A percentile compares a stretch with the other conserved stretches of the same genome.
phyloP scores from a whole-genome alignment of 345 rosid species.

The Angophora floribunda region DNA sequence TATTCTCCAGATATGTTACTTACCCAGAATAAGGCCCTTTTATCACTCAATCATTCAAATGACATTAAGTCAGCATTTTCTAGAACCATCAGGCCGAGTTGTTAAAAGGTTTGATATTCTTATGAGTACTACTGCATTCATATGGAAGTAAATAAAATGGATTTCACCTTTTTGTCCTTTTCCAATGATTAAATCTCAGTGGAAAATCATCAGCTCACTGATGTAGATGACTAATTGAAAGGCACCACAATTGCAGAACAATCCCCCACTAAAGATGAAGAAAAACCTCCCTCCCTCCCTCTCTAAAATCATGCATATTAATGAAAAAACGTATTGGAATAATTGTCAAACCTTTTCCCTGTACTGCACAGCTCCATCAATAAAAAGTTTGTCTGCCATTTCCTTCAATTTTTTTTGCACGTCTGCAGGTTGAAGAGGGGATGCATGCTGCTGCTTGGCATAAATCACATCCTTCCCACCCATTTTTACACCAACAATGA shows the following conservation, averaged over 20 bases:
- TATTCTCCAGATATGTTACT: no score
- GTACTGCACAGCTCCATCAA: conserved; percentile 3
- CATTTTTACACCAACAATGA: conserved; percentile 40
- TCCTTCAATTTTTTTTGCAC: conserved; percentile 33
- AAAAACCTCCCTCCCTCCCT: background rate
- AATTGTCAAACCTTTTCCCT: conserved; percentile 8
- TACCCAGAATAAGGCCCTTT: background rate
- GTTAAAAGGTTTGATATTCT: background rate
- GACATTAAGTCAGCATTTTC: background rate
- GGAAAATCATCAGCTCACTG: background rate
- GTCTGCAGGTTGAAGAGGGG: conserved; percentile 28
- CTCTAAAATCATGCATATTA: background rate
- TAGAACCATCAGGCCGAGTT: background rate
- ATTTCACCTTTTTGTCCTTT: background rate
- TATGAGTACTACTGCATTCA: background rate
- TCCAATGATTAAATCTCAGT: background rate
- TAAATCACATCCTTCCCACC: conserved; percentile 44
- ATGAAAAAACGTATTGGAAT: background rate
- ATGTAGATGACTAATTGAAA: background rate
- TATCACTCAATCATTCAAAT: background rate
- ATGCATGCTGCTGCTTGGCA: conserved; percentile 37
- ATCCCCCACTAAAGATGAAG: background rate
- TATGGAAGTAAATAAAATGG: background rate
- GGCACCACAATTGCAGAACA: background rate
- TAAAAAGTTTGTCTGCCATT: conserved; percentile 29